Conservation (phyloP, 768 basidiomycete genomes). For the Macrolepiota fuliginosa region DNA sequence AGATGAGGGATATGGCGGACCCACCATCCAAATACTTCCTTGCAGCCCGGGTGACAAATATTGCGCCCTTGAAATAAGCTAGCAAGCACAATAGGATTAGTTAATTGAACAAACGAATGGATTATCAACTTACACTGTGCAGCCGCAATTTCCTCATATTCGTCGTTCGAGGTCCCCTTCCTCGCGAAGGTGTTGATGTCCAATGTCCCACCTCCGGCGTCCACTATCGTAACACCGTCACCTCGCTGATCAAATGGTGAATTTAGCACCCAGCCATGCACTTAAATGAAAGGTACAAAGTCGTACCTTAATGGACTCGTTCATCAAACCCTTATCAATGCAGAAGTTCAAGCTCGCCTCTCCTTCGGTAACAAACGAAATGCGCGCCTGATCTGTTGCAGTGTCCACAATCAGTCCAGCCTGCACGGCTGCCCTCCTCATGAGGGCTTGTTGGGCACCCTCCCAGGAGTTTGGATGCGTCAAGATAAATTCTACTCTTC, state of each 20-base stretch:
- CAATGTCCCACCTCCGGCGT: slow-evolving; percentile 60
- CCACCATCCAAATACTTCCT: slow-evolving; percentile 32
- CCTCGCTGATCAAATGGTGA: slow-evolving; percentile 26
- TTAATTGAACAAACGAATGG: neutral
- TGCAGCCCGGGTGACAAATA: slow-evolving; percentile 41
- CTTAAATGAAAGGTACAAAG: neutral
- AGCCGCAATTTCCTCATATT: slow-evolving; percentile 40
- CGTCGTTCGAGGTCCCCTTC: slow-evolving; percentile 17
- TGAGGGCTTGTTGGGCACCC: slow-evolving; percentile 48
- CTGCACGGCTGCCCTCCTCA: slow-evolving; percentile 46
- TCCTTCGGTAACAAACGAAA: slow-evolving; percentile 56
- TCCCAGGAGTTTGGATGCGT: slow-evolving; percentile 66
- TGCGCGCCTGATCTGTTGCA: slow-evolving; percentile 31
- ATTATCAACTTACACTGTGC: slow-evolving; percentile 28
- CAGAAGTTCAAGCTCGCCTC: slow-evolving; percentile 60
- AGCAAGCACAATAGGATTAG: neutral
- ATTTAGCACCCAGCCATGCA: neutral
- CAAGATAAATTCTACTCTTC: slow-evolving; percentile 44
- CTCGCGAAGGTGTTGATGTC: slow-evolving; percentile 53
- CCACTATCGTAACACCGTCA: slow-evolving; percentile 48
- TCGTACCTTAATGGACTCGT: slow-evolving; percentile 28
- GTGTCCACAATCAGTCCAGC: slow-evolving; percentile 47
- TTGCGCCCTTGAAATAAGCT: slow-evolving; percentile 44
- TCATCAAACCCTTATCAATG: slow-evolving; percentile 39
- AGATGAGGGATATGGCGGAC: neutral